These are phyloP conservation scores for Solanum hybrid DNA, from an alignment of 305 asterid genomes.

Conservation along the genomic window DNA sequence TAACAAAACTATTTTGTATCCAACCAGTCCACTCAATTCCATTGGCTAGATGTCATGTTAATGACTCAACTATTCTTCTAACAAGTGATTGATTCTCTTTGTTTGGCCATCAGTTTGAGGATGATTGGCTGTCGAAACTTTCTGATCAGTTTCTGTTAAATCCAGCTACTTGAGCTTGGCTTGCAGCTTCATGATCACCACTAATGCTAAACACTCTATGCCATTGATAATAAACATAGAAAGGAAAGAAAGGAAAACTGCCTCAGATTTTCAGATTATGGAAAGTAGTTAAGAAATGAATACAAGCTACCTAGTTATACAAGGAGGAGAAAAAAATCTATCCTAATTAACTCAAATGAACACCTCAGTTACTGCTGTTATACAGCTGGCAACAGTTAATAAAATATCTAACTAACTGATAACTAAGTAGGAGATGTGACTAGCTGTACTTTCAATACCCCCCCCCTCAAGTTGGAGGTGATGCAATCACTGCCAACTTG, in stretches of 20 bases:
- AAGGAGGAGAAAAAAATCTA: background rate
- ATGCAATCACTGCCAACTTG: background rate
- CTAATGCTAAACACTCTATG: background rate
- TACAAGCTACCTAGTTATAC: background rate
- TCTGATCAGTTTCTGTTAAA: background rate
- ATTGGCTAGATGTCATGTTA: background rate
- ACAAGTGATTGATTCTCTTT: background rate
- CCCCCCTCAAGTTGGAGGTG: background rate
- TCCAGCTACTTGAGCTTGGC: background rate
- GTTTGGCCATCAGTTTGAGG: background rate
- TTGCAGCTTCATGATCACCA: background rate
- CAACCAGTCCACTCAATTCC: background rate
- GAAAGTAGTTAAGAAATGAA: background rate
- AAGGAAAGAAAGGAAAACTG: background rate
- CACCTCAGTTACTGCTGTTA: background rate
- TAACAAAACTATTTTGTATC: background rate
- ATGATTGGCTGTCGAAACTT: background rate
- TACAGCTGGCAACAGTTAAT: no score
- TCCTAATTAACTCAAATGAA: background rate
- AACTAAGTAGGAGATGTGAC: background rate
- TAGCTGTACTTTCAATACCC: background rate
- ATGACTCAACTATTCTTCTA: background rate
- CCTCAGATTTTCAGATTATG: background rate
- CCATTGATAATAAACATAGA: background rate
- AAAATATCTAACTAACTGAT: background rate